Evolutionary conservation across 1,284 basidiomycete genomes (phyloP).

Genomic region (Trametes polyzona): DNA sequence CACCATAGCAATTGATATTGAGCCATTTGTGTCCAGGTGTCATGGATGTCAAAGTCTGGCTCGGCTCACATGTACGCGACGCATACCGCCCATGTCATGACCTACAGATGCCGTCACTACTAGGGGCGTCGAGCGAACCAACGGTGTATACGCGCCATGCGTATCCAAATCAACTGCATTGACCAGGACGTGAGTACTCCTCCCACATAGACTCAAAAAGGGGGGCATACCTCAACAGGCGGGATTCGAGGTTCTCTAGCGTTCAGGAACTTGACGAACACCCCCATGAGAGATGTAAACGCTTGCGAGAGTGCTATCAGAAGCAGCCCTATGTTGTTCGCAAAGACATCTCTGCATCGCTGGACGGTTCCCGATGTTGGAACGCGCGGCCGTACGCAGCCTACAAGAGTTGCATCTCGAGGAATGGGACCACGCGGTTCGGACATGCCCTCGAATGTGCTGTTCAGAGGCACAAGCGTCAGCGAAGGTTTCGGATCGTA

Average conservation of each 20-base stretch:
- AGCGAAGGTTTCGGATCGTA: too few relatives aligned
- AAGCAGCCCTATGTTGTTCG: conserved; percentile 62
- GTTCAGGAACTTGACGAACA: conserved; percentile 65
- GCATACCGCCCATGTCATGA: conserved; percentile 50
- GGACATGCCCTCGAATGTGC: too few relatives aligned
- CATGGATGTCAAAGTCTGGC: too few relatives aligned
- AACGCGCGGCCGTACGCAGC: too few relatives aligned
- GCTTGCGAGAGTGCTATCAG: conserved; percentile 61
- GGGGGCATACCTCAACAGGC: conserved; percentile 50
- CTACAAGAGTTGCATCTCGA: too few relatives aligned
- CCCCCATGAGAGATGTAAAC: conserved; percentile 66
- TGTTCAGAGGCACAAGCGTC: too few relatives aligned
- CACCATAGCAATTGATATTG: too few relatives aligned
- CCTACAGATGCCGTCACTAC: background rate
- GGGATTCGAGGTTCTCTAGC: conserved; percentile 60
- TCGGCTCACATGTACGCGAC: conserved; percentile 44
- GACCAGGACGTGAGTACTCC: background rate
- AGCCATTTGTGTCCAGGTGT: background rate
- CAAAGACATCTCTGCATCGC: conserved; percentile 9
- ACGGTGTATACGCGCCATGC: conserved; percentile 44
- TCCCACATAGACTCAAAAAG: too few relatives aligned
- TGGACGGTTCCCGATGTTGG: too few relatives aligned
- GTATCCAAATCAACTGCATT: conserved; percentile 47
- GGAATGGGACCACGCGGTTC: too few relatives aligned
- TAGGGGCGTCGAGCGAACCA: background rate